Evolutionary conservation across 257 asterid species (phyloP).

Genomic region (Jaltomata sinuosa): DNA sequence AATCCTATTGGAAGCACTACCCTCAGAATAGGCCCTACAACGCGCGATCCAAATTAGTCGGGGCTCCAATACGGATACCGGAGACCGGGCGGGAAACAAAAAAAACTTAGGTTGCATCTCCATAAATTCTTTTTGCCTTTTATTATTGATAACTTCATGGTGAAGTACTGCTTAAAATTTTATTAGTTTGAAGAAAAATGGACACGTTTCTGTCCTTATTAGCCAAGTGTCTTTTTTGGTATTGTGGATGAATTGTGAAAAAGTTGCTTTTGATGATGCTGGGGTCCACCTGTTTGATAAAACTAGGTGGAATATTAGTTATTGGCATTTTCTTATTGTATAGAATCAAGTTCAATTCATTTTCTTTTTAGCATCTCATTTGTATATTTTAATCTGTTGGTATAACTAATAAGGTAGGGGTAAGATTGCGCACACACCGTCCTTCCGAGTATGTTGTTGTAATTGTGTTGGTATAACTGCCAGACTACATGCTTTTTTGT

Average conservation of each 20-base stretch:
- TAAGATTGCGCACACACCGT: no score
- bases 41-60: no score
- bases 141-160: neutral
- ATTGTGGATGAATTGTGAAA: neutral
- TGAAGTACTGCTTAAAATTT: neutral
- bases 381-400: neutral
- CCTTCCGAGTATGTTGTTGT: no score
- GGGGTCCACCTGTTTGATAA: neutral
- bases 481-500: neutral
- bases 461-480: no score
- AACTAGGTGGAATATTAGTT: neutral
- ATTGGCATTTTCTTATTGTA: neutral
- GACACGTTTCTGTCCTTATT: neutral
- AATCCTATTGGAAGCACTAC: no score
- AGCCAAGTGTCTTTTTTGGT: neutral
- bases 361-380: neutral
- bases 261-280: neutral
- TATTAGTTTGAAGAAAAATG: neutral
- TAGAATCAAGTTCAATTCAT: neutral
- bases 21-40: no score
- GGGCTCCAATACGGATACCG: no score
- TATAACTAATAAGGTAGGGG: neutral
- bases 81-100: no score
- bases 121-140: neutral
- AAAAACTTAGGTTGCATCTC: no score